These are phyloP conservation scores for Sclerotinia glacialis DNA, from an alignment of 2,329 filamentous ascomycete genomes.

Conservation along the genomic window DNA sequence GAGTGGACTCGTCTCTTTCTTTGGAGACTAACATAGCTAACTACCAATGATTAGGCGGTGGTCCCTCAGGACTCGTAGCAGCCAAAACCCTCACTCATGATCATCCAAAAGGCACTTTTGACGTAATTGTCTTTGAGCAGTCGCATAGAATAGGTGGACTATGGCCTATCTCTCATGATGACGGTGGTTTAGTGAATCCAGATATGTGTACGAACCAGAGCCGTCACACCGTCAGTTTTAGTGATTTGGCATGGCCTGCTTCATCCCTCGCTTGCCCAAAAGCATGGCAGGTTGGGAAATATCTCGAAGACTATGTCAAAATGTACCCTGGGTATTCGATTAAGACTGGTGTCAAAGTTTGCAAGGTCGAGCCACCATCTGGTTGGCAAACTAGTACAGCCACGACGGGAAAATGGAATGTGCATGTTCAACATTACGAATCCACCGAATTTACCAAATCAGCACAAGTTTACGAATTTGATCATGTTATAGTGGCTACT, in stretches of 20 bases:
- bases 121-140: slow-evolving; percentile 68
- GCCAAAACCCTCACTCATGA: slow-evolving; percentile 71
- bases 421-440: slow-evolving; percentile 23
- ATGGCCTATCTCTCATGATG: slow-evolving; percentile 59
- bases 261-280: slow-evolving; percentile 64
- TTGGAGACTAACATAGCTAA: slow-evolving; percentile 12
- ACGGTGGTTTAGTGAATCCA: slow-evolving; percentile 56
- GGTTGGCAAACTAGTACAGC: slow-evolving; percentile 3
- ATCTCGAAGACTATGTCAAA: slow-evolving; percentile 62
- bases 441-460: neutral
- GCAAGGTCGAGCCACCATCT: slow-evolving; percentile 22
- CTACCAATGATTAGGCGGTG: slow-evolving; percentile 53
- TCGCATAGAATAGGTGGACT: slow-evolving; percentile 67
- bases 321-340: slow-evolving; percentile 46
- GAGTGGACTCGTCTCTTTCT: neutral
- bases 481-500: slow-evolving; percentile 69
- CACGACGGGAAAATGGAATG: slow-evolving; percentile 27
- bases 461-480: slow-evolving; percentile 48
- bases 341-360: slow-evolving; percentile 28
- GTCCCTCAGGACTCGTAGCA: slow-evolving; percentile 65
- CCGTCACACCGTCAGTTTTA: slow-evolving; percentile 70
- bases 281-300: slow-evolving; percentile 73
- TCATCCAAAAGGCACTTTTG: slow-evolving; percentile 53
- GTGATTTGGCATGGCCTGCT: slow-evolving; percentile 68
- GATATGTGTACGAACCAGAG: slow-evolving; percentile 74